Evolutionary conservation across 169 alveolate species (phyloP), one percentile per base, ranked within the genome.

Genomic region (Eimeria maxima): DNA sequence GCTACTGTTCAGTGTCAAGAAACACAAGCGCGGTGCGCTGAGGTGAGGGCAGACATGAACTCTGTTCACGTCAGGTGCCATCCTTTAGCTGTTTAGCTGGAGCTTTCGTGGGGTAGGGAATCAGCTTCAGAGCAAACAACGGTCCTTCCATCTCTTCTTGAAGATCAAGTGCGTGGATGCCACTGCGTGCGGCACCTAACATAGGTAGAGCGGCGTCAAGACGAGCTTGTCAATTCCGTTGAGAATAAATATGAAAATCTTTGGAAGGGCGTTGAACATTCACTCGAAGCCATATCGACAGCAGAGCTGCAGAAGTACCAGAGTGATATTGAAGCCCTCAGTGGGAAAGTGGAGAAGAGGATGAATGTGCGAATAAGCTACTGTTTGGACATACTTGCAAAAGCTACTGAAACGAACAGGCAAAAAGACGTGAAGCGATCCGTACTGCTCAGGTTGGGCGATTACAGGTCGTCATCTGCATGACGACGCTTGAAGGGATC

Each of bases 371-470:
- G 57, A 45, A 63, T 87, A 38, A 87, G 93, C 81, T 87, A 87
- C 93, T 87, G 93, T 11, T 57, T 87, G 93, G 93, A 63, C 20
- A 63, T 87, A 11, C 93, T 87, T 24, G 65, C 93, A 60, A 87
- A 63, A 14, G 93, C 93, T 11, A 13, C 93, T 45, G 81, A 57
- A 57, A 63, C 53, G 63, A 47, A 47, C 78, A 60, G 65, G 63
- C 57, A 63, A 24, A 63, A 27, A 22, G 83, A 87, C 50, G 29
- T 87, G 47, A 87, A 87, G 44, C 93, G 93, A 42, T 38, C 78
- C 33, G 81, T 87, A 44, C 78, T 87, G 65, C 93, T 83, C 76
- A 83, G 91, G 91, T 83, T 83, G 38, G 91, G 53, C 47, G 55
- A 29, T 27, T 81, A 27, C 27, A 27, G 27, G 42, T 20, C 65